Conservation (phyloP, 2,329 filamentous ascomycete genomes). For the Pyrenophora tritici-repentis region DNA sequence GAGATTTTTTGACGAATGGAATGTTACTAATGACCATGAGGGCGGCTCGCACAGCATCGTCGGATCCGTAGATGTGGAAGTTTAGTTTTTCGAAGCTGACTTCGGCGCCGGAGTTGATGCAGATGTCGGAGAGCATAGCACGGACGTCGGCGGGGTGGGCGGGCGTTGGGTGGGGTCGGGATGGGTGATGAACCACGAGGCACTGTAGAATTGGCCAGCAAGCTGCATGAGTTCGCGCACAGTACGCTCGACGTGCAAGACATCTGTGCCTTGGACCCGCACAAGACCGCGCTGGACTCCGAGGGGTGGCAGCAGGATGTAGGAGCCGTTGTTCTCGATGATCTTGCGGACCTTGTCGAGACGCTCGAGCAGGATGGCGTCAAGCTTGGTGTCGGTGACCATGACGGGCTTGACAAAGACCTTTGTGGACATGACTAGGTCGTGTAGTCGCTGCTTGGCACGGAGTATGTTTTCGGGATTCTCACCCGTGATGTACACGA, state of each 20-base stretch:
- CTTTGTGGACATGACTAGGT: conserved; percentile 79
- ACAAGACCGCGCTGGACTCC: conserved; percentile 84
- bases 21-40: conserved; percentile 92
- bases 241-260: conserved; percentile 91
- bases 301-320: conserved; percentile 87
- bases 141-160: conserved; percentile 73
- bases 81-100: conserved; percentile 92
- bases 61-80: conserved; percentile 92
- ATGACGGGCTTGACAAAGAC: conserved; percentile 84
- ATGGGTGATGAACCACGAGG: conserved; percentile 91
- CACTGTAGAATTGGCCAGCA: conserved; percentile 95
- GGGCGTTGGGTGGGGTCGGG: conserved; percentile 68
- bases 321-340: conserved; percentile 93
- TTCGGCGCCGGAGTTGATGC: conserved; percentile 93
- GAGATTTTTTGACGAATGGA: conserved; percentile 81
- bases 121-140: conserved; percentile 93
- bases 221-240: conserved; percentile 95
- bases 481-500: conserved; percentile 95
- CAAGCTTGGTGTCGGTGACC: conserved; percentile 89
- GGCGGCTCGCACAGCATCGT: conserved; percentile 95
- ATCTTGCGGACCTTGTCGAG: conserved; percentile 98
- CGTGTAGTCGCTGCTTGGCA: conserved; percentile 89
- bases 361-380: conserved; percentile 87
- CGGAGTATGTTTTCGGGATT: conserved; percentile 80
- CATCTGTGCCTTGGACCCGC: conserved; percentile 89